A percentile compares a stretch with the other conserved stretches of the same genome.
Conservation (phyloP, 257 asterid species). For the Primulina eburnea region DNA sequence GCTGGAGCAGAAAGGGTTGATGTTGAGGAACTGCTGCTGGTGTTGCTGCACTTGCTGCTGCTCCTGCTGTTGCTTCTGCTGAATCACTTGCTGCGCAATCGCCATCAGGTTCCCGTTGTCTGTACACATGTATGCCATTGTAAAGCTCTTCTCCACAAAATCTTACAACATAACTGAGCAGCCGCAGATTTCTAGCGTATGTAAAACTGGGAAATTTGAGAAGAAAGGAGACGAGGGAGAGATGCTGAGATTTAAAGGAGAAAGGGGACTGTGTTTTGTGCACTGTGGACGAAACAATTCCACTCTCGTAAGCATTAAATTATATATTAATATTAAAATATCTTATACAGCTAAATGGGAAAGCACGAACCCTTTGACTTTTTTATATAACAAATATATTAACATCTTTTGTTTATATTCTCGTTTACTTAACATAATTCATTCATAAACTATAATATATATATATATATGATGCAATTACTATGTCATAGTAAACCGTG, state of each 20-base stretch:
- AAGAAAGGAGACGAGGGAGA: not conserved
- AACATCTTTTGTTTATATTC: too few species aligned
- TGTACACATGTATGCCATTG: constrained; percentile 93
- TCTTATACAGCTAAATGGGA: too few species aligned
- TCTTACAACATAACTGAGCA: not conserved
- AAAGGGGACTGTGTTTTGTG: not conserved
- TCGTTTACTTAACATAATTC: too few species aligned
- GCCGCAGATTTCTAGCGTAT: not conserved
- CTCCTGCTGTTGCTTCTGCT: constrained; percentile 93
- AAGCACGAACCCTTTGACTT: too few species aligned
- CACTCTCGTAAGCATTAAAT: not conserved
- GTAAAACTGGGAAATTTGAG: not conserved
- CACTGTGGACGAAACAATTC: not conserved
- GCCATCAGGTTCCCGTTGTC: constrained; percentile 99
- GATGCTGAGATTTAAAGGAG: not conserved
- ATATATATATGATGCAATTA: too few species aligned
- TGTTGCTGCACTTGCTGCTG: constrained; percentile 71
- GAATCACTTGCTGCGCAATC: constrained; percentile 89
- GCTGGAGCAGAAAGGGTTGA: constrained; percentile 53
- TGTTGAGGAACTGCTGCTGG: constrained; percentile 45
- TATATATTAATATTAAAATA: too few species aligned
- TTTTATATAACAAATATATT: too few species aligned
- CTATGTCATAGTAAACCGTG: too few species aligned
- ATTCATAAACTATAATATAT: too few species aligned
- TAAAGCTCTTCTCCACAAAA: not conserved